Conservation (phyloP, 2,329 filamentous ascomycete genomes). For the Teratosphaeria epicoccoides region DNA sequence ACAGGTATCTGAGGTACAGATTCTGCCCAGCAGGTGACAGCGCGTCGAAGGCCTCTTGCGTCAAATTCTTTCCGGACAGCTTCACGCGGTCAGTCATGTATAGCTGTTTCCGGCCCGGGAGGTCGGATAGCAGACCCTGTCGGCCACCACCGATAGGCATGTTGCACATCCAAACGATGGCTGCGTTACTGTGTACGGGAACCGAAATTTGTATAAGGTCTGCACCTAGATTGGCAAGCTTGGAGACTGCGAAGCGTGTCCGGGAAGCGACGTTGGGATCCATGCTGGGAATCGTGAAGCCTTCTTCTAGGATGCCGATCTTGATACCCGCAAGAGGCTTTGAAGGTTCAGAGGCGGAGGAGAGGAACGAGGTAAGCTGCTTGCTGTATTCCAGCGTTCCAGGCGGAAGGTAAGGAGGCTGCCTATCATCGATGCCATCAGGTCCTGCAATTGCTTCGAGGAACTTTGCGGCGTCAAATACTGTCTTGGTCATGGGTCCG, state of each 20-base stretch:
- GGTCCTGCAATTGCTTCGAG: slow-evolving; percentile 38
- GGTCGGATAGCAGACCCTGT: slow-evolving; percentile 6
- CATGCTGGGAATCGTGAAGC: slow-evolving; percentile 28
- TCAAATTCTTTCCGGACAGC: neutral
- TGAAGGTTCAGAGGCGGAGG: slow-evolving; percentile 5
- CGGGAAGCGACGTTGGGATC: slow-evolving; percentile 26
- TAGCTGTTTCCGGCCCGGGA: slow-evolving; percentile 10
- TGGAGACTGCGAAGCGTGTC: slow-evolving; percentile 27
- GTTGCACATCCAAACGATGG: slow-evolving; percentile 33
- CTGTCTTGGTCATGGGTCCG: slow-evolving; percentile 34
- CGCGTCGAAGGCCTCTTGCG: slow-evolving; percentile 8
- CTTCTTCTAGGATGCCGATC: slow-evolving; percentile 37
- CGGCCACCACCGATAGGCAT: slow-evolving; percentile 7
- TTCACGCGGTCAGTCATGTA: slow-evolving; percentile 9
- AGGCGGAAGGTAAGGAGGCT: slow-evolving; percentile 18
- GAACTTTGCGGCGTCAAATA: slow-evolving; percentile 34
- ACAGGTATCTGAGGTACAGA: slow-evolving; percentile 10
- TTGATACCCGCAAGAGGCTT: slow-evolving; percentile 23
- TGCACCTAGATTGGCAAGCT: slow-evolving; percentile 32
- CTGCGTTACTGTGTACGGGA: slow-evolving; percentile 36
- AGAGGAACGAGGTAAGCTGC: slow-evolving; percentile 20
- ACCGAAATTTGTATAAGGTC: slow-evolving; percentile 33
- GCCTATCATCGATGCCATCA: slow-evolving; percentile 37
- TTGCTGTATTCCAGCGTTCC: slow-evolving; percentile 16
- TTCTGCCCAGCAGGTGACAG: slow-evolving; percentile 10